Base-by-base conservation (phyloP, 495 filamentous ascomycete species). In the Penicillium paxilli region DNA sequence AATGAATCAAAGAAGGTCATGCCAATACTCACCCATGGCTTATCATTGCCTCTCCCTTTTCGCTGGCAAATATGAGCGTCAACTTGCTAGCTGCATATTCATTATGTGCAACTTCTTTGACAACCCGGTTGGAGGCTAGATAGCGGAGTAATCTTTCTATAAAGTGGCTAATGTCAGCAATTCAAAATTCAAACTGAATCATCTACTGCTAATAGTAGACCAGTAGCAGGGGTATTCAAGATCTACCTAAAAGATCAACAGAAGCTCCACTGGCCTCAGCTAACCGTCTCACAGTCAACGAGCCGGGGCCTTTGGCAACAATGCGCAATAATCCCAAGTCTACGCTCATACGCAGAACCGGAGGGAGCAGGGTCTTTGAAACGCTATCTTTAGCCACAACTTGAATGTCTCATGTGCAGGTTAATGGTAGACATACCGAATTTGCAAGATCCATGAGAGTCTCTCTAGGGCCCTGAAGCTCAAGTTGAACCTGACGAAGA, bases 121-220 rank as follows among this genome's bases (percentile, higher is more conserved):
- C 62, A 12, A 67, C 54, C 21, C 57, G 49, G 33, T 62, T 63
- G 6, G 76, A 69, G 3, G 71, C 70, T n/a, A 79, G 54, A 58
- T 74, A 77, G 9, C 78, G 71, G 17, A 79, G 54, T 47, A 82
- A 26, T 28, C 79, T 72, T 32, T 69, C 74, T 78, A 41, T 16
- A 28, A 14, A 14, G n/a, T 25, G 23, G 4, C 44, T 20, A 3
- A n/a, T n/a, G 10, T 44, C 10, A 44, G 41, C 20, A 44, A 22
- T 19, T 4, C 11, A 2, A 24, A 25, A 10, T 40, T 16, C 14
- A 2, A 19, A 21, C 37, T n/a, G n/a, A n/a, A n/a, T n/a, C n/a
- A n/a, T n/a, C 32, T 9, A 20, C 44, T 33, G 6, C 7, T n/a
- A 44, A 16, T 30, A 11, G 16, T 24, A 21, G 5, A 44, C 16